A percentile compares a stretch with the other conserved stretches of the same genome.
phyloP scores from a whole-genome alignment of 176 grass and related monocot species.

The Bothriochloa decipiens region DNA sequence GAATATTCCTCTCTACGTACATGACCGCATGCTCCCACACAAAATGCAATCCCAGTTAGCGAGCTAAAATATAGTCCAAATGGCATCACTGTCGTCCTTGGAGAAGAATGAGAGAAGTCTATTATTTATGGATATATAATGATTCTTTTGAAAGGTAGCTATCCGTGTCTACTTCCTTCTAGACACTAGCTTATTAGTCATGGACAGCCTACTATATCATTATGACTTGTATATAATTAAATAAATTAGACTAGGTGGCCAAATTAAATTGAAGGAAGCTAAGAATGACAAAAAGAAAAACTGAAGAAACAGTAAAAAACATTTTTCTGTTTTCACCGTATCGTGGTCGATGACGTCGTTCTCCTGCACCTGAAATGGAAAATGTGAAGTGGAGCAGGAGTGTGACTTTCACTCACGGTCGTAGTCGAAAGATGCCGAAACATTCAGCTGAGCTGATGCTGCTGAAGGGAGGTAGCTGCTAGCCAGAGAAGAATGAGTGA shows the following conservation, averaged over 20 bases:
- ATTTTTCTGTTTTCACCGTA: not conserved
- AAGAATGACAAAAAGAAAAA: not conserved
- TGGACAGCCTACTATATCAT: not conserved
- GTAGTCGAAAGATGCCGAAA: constrained; percentile 33
- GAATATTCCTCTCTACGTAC: constrained; percentile 48
- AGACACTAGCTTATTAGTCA: not conserved
- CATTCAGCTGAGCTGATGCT: constrained; percentile 4
- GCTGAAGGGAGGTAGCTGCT: not conserved
- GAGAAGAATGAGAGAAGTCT: not conserved
- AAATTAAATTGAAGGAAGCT: not conserved
- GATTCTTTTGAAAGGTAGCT: not conserved
- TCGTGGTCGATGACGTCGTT: not conserved
- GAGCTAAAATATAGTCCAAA: not conserved
- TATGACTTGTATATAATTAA: not conserved
- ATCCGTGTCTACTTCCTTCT: constrained; percentile 8
- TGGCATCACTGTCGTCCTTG: not conserved
- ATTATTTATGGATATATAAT: not conserved
- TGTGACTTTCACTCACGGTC: constrained; percentile 18
- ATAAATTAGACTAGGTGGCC: not conserved
- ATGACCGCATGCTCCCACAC: constrained; percentile 37
- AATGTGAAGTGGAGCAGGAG: constrained; percentile 24
- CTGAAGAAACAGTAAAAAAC: not conserved
- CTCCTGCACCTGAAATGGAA: constrained; percentile 30
- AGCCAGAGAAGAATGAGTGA: constrained; percentile 32
- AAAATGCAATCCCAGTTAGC: constrained; percentile 31